A percentile compares a stretch with the other conserved stretches of the same genome.
Evolutionary conservation across 1,284 basidiomycete species (phyloP).

Genomic region (Termitomyces sp.): DNA sequence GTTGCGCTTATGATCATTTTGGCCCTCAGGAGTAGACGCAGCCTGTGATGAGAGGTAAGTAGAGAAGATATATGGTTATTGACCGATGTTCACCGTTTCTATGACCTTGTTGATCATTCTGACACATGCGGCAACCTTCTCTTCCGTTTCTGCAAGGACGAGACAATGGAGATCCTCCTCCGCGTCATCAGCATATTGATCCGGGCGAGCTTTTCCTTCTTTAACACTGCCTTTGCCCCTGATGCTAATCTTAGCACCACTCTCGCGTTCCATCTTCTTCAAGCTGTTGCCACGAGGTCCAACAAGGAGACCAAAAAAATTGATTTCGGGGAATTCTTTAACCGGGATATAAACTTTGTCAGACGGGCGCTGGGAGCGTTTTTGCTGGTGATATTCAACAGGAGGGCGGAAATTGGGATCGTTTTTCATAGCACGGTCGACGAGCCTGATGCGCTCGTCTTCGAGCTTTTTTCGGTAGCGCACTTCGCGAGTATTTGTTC

Average conservation of each 20-base stretch:
- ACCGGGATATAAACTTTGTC: slow-evolving; percentile 99
- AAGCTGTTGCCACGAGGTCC: slow-evolving; percentile 98
- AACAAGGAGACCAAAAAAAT: slow-evolving; percentile 98
- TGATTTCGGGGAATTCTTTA: slow-evolving; percentile 99
- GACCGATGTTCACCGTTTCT: slow-evolving; percentile 73
- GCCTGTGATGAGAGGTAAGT: slow-evolving; percentile 50
- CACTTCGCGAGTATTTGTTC: slow-evolving; percentile 97
- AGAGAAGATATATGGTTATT: not conserved
- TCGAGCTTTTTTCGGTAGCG: slow-evolving; percentile 98
- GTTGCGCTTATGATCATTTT: slow-evolving; percentile 99
- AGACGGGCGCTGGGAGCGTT: slow-evolving; percentile 84
- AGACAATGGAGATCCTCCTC: slow-evolving; percentile 99
- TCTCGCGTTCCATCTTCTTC: slow-evolving; percentile 99
- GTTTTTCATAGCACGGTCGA: slow-evolving; percentile 95
- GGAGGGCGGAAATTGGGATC: slow-evolving; percentile 98
- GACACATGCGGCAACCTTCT: slow-evolving; percentile 89
- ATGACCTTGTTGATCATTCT: slow-evolving; percentile 97
- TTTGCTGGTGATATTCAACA: slow-evolving; percentile 92
- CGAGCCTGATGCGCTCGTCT: slow-evolving; percentile 90
- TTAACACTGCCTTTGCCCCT: slow-evolving; percentile 98
- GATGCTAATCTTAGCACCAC: slow-evolving; percentile 98
- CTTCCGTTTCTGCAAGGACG: slow-evolving; percentile 89
- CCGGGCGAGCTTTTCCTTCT: slow-evolving; percentile 93
- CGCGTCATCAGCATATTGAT: slow-evolving; percentile 91
- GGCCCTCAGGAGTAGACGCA: slow-evolving; percentile 96